Percentiles rank a stretch among this genome's conserved stretches.
Conservation (phyloP, 2,329 filamentous ascomycete genomes). For the Dothideomycetes sp. region DNA sequence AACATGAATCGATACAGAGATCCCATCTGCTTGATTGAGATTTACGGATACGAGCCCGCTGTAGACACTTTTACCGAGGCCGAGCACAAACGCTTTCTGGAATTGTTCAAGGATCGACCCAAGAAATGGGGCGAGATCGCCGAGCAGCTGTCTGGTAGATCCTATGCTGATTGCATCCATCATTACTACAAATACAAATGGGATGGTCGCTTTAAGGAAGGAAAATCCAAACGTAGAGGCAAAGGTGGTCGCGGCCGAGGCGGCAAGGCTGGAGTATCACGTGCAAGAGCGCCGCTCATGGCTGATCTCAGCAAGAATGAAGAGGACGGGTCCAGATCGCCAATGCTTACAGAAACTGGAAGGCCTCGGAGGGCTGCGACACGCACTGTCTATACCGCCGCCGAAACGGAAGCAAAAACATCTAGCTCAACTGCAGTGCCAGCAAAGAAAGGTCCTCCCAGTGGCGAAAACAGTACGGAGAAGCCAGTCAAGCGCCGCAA, state of each 20-base stretch:
- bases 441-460: conserved; percentile 26
- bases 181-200: conserved; percentile 79
- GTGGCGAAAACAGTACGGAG: conserved; percentile 22
- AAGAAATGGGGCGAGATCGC: conserved; percentile 79
- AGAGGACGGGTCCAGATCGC: conserved; percentile 31
- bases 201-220: conserved; percentile 65
- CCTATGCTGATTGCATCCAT: conserved; percentile 72
- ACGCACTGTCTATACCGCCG: conserved; percentile 62
- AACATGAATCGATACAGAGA: conserved; percentile 58
- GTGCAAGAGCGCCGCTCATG: conserved; percentile 48
- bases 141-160: conserved; percentile 54
- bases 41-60: conserved; percentile 64
- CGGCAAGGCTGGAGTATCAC: conserved; percentile 37
- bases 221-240: conserved; percentile 32
- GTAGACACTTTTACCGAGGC: conserved; percentile 65
- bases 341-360: conserved; percentile 38
- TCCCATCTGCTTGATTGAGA: conserved; percentile 56
- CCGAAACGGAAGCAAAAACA: conserved; percentile 55
- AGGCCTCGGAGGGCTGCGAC: conserved; percentile 48
- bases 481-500: conserved; percentile 26
- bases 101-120: conserved; percentile 62
- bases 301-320: conserved; percentile 49
- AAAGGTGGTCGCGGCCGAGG: conserved; percentile 32
- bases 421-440: conserved; percentile 47
- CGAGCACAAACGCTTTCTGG: conserved; percentile 63